Conservation (phyloP, 2,329 filamentous ascomycete species). For the Aspergillus pseudoviridinutans region DNA sequence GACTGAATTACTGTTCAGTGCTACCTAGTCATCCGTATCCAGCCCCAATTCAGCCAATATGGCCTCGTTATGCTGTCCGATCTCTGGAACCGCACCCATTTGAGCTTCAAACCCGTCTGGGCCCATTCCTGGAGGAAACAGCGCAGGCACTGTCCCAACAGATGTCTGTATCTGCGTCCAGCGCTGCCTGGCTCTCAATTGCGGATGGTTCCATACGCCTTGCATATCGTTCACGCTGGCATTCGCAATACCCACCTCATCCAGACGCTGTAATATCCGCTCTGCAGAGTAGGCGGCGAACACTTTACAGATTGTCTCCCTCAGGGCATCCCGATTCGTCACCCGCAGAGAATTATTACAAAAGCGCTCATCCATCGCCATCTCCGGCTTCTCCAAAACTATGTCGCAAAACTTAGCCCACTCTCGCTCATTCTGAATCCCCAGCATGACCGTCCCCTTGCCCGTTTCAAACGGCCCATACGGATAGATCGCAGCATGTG, state of each 20-base stretch:
- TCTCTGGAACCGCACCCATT: slow-evolving; percentile 40
- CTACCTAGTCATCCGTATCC: background rate
- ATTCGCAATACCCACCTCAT: slow-evolving; percentile 52
- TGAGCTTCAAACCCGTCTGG: slow-evolving; percentile 22
- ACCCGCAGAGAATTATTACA: slow-evolving; percentile 44
- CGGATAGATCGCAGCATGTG: slow-evolving; percentile 54
- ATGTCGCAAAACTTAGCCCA: slow-evolving; percentile 48
- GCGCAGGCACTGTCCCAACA: slow-evolving; percentile 44
- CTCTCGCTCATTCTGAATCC: slow-evolving; percentile 56
- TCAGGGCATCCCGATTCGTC: slow-evolving; percentile 46
- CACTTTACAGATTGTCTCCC: slow-evolving; percentile 41
- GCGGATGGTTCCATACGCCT: slow-evolving; percentile 52
- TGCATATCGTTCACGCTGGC: slow-evolving; percentile 55
- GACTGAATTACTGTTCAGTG: too few species aligned
- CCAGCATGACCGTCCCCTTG: slow-evolving; percentile 52
- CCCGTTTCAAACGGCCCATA: slow-evolving; percentile 54
- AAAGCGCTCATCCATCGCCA: slow-evolving; percentile 48
- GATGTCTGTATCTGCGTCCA: slow-evolving; percentile 52
- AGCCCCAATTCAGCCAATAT: slow-evolving; percentile 47
- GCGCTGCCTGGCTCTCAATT: slow-evolving; percentile 48
- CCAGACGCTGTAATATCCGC: slow-evolving; percentile 42
- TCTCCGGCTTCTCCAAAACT: slow-evolving; percentile 42
- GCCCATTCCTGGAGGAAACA: slow-evolving; percentile 49
- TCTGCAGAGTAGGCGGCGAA: slow-evolving; percentile 41
- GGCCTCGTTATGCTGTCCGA: slow-evolving; percentile 50